Percentiles rank a stretch among this genome's conserved stretches.
Conservation (phyloP, 1,284 basidiomycete species). For the Tilletia indica region DNA sequence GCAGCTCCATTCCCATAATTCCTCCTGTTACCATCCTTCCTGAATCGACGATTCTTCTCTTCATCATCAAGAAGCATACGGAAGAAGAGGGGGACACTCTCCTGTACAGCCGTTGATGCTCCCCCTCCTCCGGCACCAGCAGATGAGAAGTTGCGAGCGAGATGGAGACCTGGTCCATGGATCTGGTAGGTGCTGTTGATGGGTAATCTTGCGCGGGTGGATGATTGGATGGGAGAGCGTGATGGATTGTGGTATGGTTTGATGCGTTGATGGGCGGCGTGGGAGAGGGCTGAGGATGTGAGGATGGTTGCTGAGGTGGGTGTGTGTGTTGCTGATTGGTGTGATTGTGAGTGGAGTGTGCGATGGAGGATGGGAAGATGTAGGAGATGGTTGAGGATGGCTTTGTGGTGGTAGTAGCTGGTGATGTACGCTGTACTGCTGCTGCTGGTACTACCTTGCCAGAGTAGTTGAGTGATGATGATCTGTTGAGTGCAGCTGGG, state of each 20-base stretch:
- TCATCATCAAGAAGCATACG: neutral
- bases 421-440: neutral
- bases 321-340: neutral
- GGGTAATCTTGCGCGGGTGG: neutral
- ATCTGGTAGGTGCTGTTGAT: constrained; percentile 1
- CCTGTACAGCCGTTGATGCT: neutral
- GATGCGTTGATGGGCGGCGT: no score
- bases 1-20: no score
- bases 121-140: neutral
- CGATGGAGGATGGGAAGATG: neutral
- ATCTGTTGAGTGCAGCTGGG: neutral
- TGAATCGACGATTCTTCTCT: neutral
- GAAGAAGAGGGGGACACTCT: neutral
- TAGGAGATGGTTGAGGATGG: constrained; percentile 6
- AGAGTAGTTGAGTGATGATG: neutral
- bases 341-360: no score
- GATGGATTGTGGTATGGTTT: neutral
- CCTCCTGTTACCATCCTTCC: no score
- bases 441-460: neutral
- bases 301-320: neutral
- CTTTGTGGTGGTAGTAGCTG: neutral
- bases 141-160: constrained; percentile 15
- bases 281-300: neutral
- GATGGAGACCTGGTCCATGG: constrained; percentile 14
- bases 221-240: neutral